Base-by-base conservation (phyloP, 257 asterid species). In the Hygrophila difformis region DNA sequence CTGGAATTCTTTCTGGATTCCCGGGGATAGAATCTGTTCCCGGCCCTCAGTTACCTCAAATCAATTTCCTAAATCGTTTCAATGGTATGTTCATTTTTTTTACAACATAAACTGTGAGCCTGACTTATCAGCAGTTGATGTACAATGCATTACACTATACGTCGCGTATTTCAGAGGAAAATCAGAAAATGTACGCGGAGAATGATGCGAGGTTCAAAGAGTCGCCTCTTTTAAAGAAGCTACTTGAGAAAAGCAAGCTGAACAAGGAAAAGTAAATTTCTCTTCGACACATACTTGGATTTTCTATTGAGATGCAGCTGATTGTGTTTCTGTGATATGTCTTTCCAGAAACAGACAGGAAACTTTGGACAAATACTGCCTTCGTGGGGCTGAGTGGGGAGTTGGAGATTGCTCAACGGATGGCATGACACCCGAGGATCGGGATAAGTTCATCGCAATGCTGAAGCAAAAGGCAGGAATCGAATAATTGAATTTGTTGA, bases 341-440 rank as follows among this genome's bases (percentile, higher is more conserved):
- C 36, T 37, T 38, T 59, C 47, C 79, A 89, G 97, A 65, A 89
- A 85, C 64, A 56, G 59, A 37, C 93, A 68, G 54, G 53, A 67
- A 29, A 75, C 57, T 54, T 63, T 56, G 12, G 96, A 89, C 69
- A 85, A 89, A 51, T 89, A 89, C 43, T 89, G 96, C 72, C 15
- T 79, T 40, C 72, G 97, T 10, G 96, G 97, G 61, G 97, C 97
- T 44, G 97, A 85, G 51, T 89, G 96, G 97, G 97, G 97, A 36
- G 84, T 89, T 5, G 97, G 97, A 54, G 97, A 89, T 70, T 85
- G 97, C 65, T 89, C 96, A 1, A 72, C 96, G 8, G 91, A 67
- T 0, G 93, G 52, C 34, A 81, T 89, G 97, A 35, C 96, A 13
- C 91, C 81, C 0, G 87, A 84, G n/a, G 97, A 89, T 0, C 61